Evolutionary conservation across 169 alveolate species (phyloP).

Genomic region (Plasmodium ovale): DNA sequence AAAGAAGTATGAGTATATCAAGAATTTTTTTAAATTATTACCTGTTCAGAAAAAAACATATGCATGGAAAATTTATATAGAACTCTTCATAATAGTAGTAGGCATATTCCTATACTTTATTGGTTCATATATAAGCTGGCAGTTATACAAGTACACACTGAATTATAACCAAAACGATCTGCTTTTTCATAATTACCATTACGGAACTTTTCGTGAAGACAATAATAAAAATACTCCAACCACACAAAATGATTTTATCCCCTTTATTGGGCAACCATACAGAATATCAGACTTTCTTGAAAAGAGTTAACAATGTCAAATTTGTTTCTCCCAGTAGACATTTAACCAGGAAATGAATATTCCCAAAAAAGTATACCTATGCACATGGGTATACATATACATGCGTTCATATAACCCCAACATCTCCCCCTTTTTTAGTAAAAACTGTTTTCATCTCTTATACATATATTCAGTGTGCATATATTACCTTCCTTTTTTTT

Average conservation of each 20-base stretch:
- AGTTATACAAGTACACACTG: slow-evolving; percentile 64
- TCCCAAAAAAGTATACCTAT: not conserved
- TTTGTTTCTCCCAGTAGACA: not conserved
- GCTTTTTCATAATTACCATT: slow-evolving; percentile 41
- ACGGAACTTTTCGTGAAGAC: slow-evolving; percentile 73
- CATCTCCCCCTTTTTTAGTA: too few species aligned
- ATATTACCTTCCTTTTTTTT: too few species aligned
- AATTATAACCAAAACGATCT: slow-evolving; percentile 62
- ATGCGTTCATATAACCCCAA: too few species aligned
- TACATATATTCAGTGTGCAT: too few species aligned
- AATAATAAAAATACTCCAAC: slow-evolving; percentile 54
- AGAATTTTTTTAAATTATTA: slow-evolving; percentile 64
- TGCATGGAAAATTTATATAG: slow-evolving; percentile 72
- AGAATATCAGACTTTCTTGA: slow-evolving; percentile 68
- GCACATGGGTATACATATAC: not conserved
- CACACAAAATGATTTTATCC: slow-evolving; percentile 60
- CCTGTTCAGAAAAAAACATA: slow-evolving; percentile 67
- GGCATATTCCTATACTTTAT: slow-evolving; percentile 65
- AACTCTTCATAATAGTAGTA: slow-evolving; percentile 32
- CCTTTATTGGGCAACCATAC: slow-evolving; percentile 73
- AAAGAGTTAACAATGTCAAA: slow-evolving; percentile 22
- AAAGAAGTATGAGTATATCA: slow-evolving; percentile 58
- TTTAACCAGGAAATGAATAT: not conserved
- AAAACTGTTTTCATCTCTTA: too few species aligned
- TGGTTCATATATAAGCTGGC: slow-evolving; percentile 72